phyloP scores from a whole-genome alignment of 1,139 yeast genomes.

The Diutina neorugosa region DNA sequence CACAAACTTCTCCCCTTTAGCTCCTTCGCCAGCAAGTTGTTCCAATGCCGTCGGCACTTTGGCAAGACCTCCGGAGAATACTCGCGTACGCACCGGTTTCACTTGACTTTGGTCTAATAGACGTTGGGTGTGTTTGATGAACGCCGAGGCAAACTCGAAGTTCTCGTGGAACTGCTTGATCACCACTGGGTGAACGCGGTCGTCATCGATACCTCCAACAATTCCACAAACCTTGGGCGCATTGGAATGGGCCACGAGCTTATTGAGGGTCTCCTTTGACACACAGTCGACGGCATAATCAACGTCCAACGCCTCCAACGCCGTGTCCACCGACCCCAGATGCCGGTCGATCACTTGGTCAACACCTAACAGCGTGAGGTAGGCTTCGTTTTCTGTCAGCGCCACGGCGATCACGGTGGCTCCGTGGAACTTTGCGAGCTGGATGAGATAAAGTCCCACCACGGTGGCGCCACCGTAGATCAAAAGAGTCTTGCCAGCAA shows the following conservation, averaged over 20 bases:
- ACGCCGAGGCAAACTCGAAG: conserved; percentile 19
- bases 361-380: conserved; percentile 24
- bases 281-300: conserved; percentile 33
- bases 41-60: conserved; percentile 21
- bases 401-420: conserved; percentile 30
- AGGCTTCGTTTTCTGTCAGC: conserved; percentile 18
- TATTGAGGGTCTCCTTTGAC: conserved; percentile 27
- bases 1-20: conserved; percentile 30
- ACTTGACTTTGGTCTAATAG: conserved; percentile 15
- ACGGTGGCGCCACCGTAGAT: conserved; percentile 41
- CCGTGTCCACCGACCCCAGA: conserved; percentile 14
- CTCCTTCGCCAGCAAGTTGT: conserved; percentile 27
- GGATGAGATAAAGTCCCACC: conserved; percentile 30
- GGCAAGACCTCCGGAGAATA: conserved; percentile 22
- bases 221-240: conserved; percentile 20
- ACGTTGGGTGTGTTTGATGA: conserved; percentile 21
- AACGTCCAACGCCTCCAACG: conserved; percentile 9
- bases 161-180: conserved; percentile 35
- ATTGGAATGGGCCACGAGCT: conserved; percentile 13
- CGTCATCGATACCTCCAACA: conserved; percentile 19
- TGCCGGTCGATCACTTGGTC: conserved; percentile 27
- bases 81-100: conserved; percentile 21
- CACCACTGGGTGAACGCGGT: conserved; percentile 18
- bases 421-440: conserved; percentile 27
- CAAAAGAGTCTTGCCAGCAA: conserved; percentile 14